Base-by-base conservation (phyloP, 495 filamentous ascomycete genomes). In the Pyrenula aspistea region DNA sequence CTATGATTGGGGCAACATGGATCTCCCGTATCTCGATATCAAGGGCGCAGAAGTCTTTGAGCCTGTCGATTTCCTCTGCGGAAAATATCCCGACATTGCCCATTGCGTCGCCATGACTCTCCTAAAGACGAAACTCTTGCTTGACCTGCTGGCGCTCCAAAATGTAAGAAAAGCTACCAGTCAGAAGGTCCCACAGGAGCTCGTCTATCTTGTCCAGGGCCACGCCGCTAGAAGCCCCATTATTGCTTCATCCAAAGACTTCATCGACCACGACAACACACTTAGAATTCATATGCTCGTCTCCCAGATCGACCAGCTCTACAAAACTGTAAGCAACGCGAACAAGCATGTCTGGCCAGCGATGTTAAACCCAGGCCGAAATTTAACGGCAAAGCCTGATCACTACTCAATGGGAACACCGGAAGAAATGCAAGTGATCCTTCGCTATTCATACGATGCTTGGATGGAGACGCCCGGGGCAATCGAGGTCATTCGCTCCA, bases 1-100 rank as follows among this genome's bases (percentile, higher is more conserved):
- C 4, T 71, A 77, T 54, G 65, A 76, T 49, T 75, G 63, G 69
- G 65, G 62, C n/a, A 60, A 77, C 55, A 62, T 59, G 47, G 36
- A 56, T 49, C 2, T 53, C 3, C 64, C 66, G 2, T 72, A 57
- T 53, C 61, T 68, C 10, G 57, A 72, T 53, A 55, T 68, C 57
- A 63, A 61, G 25, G 55, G 64, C 21, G 65, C 59, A 22, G 63
- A 69, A 50, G 58, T 62, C 1, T 65, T 69, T 22, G 65, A 68
- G 58, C 19, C 31, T 15, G 23, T 19, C 50, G 8, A 52, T 4
- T 21, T 4, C 19, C n/a, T 24, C 50, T 42, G 4, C 15, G 19
- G 4, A 10, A 10, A 24, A 52, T 52, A 52, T 20, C 19, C 19
- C 19, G 19, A 52, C 20, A 10, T 52, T 19, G 10, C 8, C 10